Evolutionary conservation across 495 filamentous ascomycete species (phyloP).

Genomic region (Oidiodendron maius): DNA sequence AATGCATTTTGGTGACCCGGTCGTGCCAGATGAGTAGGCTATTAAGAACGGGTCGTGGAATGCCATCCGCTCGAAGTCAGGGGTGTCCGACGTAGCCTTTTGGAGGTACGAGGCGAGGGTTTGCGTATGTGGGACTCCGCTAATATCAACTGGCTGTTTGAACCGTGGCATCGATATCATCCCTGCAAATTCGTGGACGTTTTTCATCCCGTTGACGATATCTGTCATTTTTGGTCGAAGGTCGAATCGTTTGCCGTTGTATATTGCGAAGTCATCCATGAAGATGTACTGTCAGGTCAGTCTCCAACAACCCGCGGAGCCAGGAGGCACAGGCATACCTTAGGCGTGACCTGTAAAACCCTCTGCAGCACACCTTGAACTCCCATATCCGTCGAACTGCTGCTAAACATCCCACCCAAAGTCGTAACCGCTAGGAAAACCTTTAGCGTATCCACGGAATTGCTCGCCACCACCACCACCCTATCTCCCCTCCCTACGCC

Average conservation of each 20-base stretch:
- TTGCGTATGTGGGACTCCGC: conserved; percentile 42
- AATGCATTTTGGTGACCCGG: conserved; percentile 70
- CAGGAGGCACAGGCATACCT: conserved; percentile 26
- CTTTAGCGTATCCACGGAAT: conserved; percentile 62
- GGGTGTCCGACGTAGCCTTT: conserved; percentile 28
- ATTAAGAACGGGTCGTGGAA: conserved; percentile 69
- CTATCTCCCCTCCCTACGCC: conserved; percentile 67
- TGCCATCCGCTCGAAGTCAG: conserved; percentile 51
- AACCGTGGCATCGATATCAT: conserved; percentile 64
- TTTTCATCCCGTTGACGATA: conserved; percentile 53
- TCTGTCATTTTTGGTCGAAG: conserved; percentile 64
- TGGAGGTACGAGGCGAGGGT: conserved; percentile 49
- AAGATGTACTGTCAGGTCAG: conserved; percentile 50
- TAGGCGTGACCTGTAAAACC: conserved; percentile 61
- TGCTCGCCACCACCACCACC: conserved; percentile 63
- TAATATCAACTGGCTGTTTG: conserved; percentile 50
- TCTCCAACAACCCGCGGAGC: not conserved
- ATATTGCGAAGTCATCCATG: conserved; percentile 70
- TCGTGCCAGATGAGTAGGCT: conserved; percentile 68
- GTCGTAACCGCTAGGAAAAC: conserved; percentile 59
- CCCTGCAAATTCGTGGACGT: conserved; percentile 51
- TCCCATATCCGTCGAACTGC: conserved; percentile 73
- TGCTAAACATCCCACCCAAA: conserved; percentile 66
- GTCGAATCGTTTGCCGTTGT: conserved; percentile 71
- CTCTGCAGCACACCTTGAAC: conserved; percentile 70